These are phyloP conservation scores for Xylaria bambusicola DNA, from an alignment of 495 filamentous ascomycete genomes.

Conservation along the genomic window DNA sequence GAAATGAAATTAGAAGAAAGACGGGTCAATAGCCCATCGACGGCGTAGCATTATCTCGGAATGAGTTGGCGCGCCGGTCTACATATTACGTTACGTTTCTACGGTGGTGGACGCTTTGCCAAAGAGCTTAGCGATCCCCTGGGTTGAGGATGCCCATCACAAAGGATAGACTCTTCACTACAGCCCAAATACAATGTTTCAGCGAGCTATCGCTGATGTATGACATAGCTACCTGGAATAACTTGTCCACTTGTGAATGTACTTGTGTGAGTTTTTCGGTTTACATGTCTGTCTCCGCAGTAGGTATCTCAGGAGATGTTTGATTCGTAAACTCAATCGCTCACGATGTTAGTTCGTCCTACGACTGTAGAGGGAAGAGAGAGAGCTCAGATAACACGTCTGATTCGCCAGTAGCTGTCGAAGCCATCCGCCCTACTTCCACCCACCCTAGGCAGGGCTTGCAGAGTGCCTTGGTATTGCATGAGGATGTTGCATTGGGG, in stretches of 20 bases:
- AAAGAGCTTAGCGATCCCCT: constrained; percentile 15
- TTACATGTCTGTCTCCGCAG: no score
- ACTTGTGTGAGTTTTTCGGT: no score
- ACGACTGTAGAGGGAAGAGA: no score
- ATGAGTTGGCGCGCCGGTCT: constrained; percentile 2
- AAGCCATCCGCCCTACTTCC: constrained; percentile 39
- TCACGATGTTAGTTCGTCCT: no score
- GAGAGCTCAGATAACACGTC: neutral
- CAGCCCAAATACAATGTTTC: constrained; percentile 34
- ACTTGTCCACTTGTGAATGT: neutral
- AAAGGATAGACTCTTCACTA: constrained; percentile 28
- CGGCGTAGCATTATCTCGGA: neutral
- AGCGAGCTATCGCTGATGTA: constrained; percentile 16
- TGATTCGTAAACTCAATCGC: no score
- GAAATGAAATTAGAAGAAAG: constrained; percentile 21
- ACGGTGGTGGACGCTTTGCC: constrained; percentile 20
- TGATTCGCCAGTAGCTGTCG: constrained; percentile 30
- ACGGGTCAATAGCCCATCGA: constrained; percentile 21
- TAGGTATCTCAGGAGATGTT: no score
- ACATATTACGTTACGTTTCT: constrained; percentile 16
- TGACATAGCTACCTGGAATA: neutral
- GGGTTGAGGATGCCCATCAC: constrained; percentile 22
- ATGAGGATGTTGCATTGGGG: constrained; percentile 10
- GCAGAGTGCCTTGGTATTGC: constrained; percentile 11
- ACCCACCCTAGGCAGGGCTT: constrained; percentile 9